Base-by-base conservation (phyloP, 768 basidiomycete species). In the Amanita subjunquillea region DNA sequence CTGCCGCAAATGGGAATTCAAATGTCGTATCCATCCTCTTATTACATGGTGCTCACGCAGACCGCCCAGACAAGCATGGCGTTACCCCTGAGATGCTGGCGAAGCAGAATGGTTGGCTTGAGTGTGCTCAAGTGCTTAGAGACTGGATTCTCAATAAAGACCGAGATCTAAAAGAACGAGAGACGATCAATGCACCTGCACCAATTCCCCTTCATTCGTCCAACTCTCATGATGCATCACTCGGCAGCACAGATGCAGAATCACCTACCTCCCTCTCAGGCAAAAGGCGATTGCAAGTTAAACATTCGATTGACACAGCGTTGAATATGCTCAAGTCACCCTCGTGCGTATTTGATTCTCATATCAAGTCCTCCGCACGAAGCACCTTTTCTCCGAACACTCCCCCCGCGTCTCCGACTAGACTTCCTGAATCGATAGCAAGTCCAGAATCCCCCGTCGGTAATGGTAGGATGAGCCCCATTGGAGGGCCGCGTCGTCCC, bases 1-100 rank as follows among this genome's bases (percentile, higher is more conserved):
- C 96, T 12, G 87, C 93, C 32, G 93, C 95, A 27, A 93, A 96
- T 60, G 94, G 94, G 3, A 91, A 99, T 68, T 79, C 79, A 29
- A 67, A 74, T 23, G 82, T 93, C 59, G 80, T 92, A 42, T 76
- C 74, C 55, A 80, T 87, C 34, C 82, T 99, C 40, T 82, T 99
- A 37, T 78, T 85, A 15, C 83, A 82, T 56, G 93, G 93, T 45
- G 96, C 95, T 6, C 76, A 81, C 54, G 80, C 92, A 20, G 75
- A 85, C 65, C 80, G 83, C 41, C 65, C 84, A 4, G 95, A 99
- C 70, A 99, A 98, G 65, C 86, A 92, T 68, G 92, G 91, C 4
- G 72, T 91, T 56, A 94, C 89, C 1, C 87, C 95, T 20, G 88
- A 91, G 62, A 77, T 76, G 59, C 77, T 96, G 42, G 93, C 94